These are phyloP conservation scores for Backusella macrospora DNA, from an alignment of 192 early-diverging fungal species.

Conservation along the genomic window DNA sequence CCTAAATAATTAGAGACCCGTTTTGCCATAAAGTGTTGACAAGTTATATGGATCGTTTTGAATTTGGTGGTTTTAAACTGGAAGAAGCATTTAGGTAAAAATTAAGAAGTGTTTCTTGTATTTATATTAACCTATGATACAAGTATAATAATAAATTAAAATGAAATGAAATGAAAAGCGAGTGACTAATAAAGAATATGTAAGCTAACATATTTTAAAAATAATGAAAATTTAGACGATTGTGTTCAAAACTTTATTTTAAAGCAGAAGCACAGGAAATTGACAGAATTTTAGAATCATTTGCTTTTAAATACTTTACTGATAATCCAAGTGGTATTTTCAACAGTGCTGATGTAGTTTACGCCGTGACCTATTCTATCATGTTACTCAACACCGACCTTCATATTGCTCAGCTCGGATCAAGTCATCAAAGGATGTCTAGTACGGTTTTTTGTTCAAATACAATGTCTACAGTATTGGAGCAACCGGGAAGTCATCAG, in stretches of 20 bases:
- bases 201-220: background rate
- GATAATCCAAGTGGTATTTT: constrained; percentile 20
- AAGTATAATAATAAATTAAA: background rate
- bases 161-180: background rate
- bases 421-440: constrained; percentile 70
- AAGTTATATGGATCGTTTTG: constrained; percentile 33
- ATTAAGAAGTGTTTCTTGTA: background rate
- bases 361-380: constrained; percentile 82
- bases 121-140: background rate
- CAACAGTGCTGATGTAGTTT: constrained; percentile 70
- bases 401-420: constrained; percentile 81
- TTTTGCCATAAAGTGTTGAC: constrained; percentile 27
- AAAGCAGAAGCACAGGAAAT: constrained; percentile 94
- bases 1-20: constrained; percentile 2
- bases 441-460: constrained; percentile 70
- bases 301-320: constrained; percentile 75
- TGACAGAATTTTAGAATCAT: constrained; percentile 82
- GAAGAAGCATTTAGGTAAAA: constrained; percentile 38
- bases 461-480: constrained; percentile 54
- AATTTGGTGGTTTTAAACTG: constrained; percentile 24
- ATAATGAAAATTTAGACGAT: constrained; percentile 36
- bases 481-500: constrained; percentile 34
- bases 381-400: constrained; percentile 93
- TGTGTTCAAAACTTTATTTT: constrained; percentile 79
- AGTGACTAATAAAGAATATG: background rate